These are phyloP conservation scores for Didymella pinodella DNA, from an alignment of 2,329 filamentous ascomycete species.

Conservation along the genomic window DNA sequence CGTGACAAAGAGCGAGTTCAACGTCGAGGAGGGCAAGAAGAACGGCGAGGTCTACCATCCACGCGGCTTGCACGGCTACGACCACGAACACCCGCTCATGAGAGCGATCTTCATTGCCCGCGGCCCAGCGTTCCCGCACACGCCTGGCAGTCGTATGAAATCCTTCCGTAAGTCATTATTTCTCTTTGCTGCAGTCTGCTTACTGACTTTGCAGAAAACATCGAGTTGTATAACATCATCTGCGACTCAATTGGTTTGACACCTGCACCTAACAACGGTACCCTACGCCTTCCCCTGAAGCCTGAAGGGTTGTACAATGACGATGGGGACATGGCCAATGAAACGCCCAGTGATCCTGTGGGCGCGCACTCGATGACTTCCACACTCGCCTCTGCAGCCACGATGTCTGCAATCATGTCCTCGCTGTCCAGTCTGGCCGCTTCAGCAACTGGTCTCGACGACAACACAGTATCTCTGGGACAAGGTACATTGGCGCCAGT, in stretches of 20 bases:
- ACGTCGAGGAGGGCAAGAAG: slow-evolving; percentile 71
- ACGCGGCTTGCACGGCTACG: slow-evolving; percentile 89
- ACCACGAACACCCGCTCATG: slow-evolving; percentile 95
- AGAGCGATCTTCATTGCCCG: slow-evolving; percentile 91
- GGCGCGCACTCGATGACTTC: slow-evolving; percentile 19
- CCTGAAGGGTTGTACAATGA: slow-evolving; percentile 68
- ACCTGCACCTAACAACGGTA: slow-evolving; percentile 86
- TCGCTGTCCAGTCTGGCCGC: slow-evolving; percentile 35
- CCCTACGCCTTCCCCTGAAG: slow-evolving; percentile 74
- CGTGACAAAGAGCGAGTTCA: slow-evolving; percentile 79
- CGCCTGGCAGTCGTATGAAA: slow-evolving; percentile 78
- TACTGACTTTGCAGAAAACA: slow-evolving; percentile 72
- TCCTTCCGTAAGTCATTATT: slow-evolving; percentile 75
- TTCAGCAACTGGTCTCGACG: slow-evolving; percentile 35
- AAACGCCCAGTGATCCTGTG: slow-evolving; percentile 64
- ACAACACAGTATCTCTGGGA: slow-evolving; percentile 17
- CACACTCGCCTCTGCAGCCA: slow-evolving; percentile 20
- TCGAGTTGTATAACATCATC: slow-evolving; percentile 91
- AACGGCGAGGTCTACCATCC: slow-evolving; percentile 77
- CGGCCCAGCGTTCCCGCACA: slow-evolving; percentile 90
- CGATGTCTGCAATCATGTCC: slow-evolving; percentile 24
- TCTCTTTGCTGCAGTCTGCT: background rate
- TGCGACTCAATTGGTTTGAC: slow-evolving; percentile 83
- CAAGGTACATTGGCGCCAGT: slow-evolving; percentile 10
- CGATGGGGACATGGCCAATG: slow-evolving; percentile 54